A percentile compares a stretch with the other conserved stretches of the same genome.
These are phyloP conservation scores for Alternaria longipes DNA, from an alignment of 2,329 filamentous ascomycete species.

Conservation along the genomic window DNA sequence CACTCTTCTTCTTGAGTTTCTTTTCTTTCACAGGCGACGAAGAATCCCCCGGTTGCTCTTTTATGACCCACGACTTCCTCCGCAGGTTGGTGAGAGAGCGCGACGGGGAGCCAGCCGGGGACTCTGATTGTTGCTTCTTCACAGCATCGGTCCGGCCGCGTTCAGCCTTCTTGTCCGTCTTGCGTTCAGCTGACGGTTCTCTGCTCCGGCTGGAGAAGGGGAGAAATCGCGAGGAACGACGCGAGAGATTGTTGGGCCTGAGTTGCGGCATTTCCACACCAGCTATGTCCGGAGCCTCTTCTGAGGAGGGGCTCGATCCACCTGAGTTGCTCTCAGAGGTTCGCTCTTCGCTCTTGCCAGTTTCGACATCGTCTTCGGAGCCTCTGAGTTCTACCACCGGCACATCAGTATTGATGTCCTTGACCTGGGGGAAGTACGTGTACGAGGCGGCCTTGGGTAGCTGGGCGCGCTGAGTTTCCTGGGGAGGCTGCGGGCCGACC, in stretches of 20 bases:
- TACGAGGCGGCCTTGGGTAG: slow-evolving; percentile 53
- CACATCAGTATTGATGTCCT: slow-evolving; percentile 46
- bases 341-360: slow-evolving; percentile 41
- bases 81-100: slow-evolving; percentile 47
- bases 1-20: slow-evolving; percentile 28
- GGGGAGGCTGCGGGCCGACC: slow-evolving; percentile 34
- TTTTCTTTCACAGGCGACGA: slow-evolving; percentile 29
- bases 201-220: slow-evolving; percentile 48
- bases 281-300: slow-evolving; percentile 42
- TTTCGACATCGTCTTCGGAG: slow-evolving; percentile 46
- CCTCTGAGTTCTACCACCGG: slow-evolving; percentile 41
- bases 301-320: slow-evolving; percentile 56
- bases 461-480: slow-evolving; percentile 35
- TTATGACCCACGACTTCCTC: slow-evolving; percentile 49
- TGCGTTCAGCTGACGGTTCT: slow-evolving; percentile 44
- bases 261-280: slow-evolving; percentile 42
- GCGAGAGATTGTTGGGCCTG: slow-evolving; percentile 42
- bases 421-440: slow-evolving; percentile 53
- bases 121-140: slow-evolving; percentile 41
- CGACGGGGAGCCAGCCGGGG: slow-evolving; percentile 37
- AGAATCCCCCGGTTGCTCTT: slow-evolving; percentile 26
- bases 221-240: slow-evolving; percentile 49
- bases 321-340: slow-evolving; percentile 54
- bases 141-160: slow-evolving; percentile 37
- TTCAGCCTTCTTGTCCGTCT: slow-evolving; percentile 35